Percentiles rank a stretch among this genome's conserved stretches.
Conservation (phyloP, 2,329 filamentous ascomycete species). For the Cladobotryum protrusum region DNA sequence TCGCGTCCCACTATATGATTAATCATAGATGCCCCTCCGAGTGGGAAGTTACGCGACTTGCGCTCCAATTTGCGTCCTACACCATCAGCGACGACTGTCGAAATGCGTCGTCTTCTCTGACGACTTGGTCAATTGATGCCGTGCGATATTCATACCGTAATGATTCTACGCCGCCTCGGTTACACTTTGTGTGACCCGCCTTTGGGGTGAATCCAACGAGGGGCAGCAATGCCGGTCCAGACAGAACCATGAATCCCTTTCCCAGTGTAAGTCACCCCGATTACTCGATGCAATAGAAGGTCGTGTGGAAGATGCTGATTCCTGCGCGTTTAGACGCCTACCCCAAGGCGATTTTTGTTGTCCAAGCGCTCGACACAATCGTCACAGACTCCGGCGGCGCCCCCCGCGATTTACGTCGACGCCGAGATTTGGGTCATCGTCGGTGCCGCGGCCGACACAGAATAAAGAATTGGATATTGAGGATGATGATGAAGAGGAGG, state of each 20-base stretch:
- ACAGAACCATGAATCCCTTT: conserved; percentile 10
- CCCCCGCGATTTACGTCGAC: conserved; percentile 31
- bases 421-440: conserved; percentile 32
- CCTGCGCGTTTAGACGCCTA: conserved; percentile 27
- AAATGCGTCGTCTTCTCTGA: background rate
- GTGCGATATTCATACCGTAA: background rate
- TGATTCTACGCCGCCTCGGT: background rate
- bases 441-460: conserved; percentile 24
- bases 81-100: no score
- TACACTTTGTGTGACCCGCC: background rate
- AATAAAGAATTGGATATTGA: conserved; percentile 24
- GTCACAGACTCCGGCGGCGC: conserved; percentile 25
- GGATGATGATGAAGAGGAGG: conserved; percentile 24
- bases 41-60: no score
- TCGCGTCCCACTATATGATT: no score
- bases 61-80: no score
- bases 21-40: no score
- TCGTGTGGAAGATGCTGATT: background rate
- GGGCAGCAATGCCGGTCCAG: background rate
- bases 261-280: conserved; percentile 9
- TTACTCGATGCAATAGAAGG: background rate
- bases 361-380: conserved; percentile 29
- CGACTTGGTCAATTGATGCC: background rate
- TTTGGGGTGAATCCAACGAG: conserved; percentile 1
- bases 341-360: conserved; percentile 33